These are phyloP conservation scores for Daldinia decipiens DNA, from an alignment of 495 filamentous ascomycete species.

Conservation along the genomic window DNA sequence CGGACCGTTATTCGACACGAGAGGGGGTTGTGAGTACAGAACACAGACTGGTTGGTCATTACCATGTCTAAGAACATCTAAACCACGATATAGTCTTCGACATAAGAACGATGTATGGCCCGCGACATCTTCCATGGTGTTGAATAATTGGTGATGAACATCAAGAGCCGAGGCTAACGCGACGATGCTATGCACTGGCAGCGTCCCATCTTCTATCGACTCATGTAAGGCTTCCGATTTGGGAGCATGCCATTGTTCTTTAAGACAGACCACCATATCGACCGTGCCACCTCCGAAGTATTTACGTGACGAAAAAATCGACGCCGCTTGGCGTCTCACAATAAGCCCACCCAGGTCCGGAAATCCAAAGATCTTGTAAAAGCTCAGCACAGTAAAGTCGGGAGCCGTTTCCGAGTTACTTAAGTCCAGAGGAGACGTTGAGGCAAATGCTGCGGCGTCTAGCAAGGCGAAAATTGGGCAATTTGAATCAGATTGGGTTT, in stretches of 20 bases:
- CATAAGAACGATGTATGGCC: conserved; percentile 77
- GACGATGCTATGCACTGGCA: conserved; percentile 88
- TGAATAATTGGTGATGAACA: conserved; percentile 74
- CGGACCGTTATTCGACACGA: conserved; percentile 67
- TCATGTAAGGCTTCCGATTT: conserved; percentile 80
- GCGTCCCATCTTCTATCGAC: conserved; percentile 86
- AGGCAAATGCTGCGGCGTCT: conserved; percentile 88
- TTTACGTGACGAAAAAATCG: conserved; percentile 68
- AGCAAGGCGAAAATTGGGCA: conserved; percentile 73
- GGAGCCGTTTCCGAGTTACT: conserved; percentile 69
- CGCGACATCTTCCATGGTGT: conserved; percentile 75
- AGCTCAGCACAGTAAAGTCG: conserved; percentile 89
- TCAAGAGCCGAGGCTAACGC: conserved; percentile 79
- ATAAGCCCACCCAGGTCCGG: conserved; percentile 91
- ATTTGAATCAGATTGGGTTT: conserved; percentile 17
- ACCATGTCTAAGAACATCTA: conserved; percentile 69
- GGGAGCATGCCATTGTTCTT: conserved; percentile 77
- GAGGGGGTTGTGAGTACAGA: conserved; percentile 64
- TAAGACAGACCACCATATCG: conserved; percentile 73
- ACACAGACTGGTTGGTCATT: conserved; percentile 74
- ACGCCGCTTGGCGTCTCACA: conserved; percentile 74
- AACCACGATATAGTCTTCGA: conserved; percentile 64
- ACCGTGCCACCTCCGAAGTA: conserved; percentile 98
- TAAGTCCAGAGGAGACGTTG: conserved; percentile 80
- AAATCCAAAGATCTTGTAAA: conserved; percentile 98